These are phyloP conservation scores for Kodamaea alishanica DNA, from an alignment of 1,139 yeast species.

Conservation along the genomic window DNA sequence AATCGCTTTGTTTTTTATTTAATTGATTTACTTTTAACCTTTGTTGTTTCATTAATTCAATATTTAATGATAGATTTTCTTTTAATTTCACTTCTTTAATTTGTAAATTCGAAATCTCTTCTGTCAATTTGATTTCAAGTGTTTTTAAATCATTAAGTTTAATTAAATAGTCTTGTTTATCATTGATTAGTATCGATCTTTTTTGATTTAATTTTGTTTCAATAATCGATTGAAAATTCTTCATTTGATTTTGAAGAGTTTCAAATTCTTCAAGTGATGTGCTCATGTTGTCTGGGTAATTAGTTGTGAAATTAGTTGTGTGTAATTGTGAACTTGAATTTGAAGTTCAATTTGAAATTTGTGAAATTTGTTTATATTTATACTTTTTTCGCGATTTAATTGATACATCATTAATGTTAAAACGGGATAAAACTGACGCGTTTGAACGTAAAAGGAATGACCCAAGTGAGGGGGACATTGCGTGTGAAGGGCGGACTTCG, in stretches of 20 bases:
- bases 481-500: too few species aligned
- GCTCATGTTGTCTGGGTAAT: too few species aligned
- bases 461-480: too few species aligned
- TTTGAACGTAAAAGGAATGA: too few species aligned
- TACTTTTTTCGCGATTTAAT: too few species aligned
- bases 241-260: conserved; percentile 28
- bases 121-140: conserved; percentile 24
- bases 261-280: conserved; percentile 24
- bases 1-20: conserved; percentile 19
- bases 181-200: conserved; percentile 25
- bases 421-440: too few species aligned
- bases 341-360: too few species aligned
- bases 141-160: conserved; percentile 27
- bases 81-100: conserved; percentile 19
- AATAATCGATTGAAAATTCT: conserved; percentile 25
- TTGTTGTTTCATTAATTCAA: conserved; percentile 14
- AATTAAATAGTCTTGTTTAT: conserved; percentile 28
- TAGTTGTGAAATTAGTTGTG: too few species aligned
- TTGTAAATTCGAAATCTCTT: conserved; percentile 20
- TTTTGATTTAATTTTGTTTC: conserved; percentile 25
- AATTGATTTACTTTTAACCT: conserved; percentile 26
- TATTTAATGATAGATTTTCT: conserved; percentile 18
- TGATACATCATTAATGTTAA: too few species aligned
- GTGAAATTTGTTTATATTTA: too few species aligned
- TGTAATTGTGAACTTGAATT: too few species aligned